These are phyloP conservation scores for Trichomonas vaginalis DNA, from an alignment of 208 protist genomes.

Conservation along the genomic window DNA sequence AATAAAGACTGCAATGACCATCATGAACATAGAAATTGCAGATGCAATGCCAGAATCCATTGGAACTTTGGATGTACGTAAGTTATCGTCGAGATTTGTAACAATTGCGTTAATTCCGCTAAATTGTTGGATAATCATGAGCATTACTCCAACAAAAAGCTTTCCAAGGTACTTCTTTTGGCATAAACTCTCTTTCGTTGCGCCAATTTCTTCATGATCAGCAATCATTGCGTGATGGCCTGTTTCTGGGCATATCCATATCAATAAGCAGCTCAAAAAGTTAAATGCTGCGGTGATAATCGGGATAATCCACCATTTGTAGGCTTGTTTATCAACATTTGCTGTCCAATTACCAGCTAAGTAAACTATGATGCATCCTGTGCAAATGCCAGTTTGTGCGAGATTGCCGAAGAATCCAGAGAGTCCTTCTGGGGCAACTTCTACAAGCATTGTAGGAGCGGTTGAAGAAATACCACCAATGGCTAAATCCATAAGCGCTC, in stretches of 20 bases:
- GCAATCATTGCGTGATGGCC: no score
- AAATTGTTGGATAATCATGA: constrained; percentile 27
- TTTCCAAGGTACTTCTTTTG: background rate
- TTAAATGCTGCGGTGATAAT: background rate
- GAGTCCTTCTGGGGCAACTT: background rate
- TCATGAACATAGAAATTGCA: background rate
- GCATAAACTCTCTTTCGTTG: background rate
- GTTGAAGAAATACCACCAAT: background rate
- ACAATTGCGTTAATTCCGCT: constrained; percentile 21
- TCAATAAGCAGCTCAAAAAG: background rate
- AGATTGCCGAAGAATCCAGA: background rate
- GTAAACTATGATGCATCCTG: background rate
- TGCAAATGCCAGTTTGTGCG: background rate
- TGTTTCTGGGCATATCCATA: background rate
- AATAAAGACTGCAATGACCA: background rate
- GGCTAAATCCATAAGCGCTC: background rate
- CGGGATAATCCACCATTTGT: background rate
- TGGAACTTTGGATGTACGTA: background rate
- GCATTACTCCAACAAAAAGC: background rate
- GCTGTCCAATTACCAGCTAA: background rate
- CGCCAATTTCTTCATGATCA: background rate
- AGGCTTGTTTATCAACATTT: background rate
- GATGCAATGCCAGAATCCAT: background rate
- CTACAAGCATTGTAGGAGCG: background rate
- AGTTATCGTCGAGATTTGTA: background rate